phyloP scores from a whole-genome alignment of 805 yeast genomes.

The Lachancea thermotolerans region DNA sequence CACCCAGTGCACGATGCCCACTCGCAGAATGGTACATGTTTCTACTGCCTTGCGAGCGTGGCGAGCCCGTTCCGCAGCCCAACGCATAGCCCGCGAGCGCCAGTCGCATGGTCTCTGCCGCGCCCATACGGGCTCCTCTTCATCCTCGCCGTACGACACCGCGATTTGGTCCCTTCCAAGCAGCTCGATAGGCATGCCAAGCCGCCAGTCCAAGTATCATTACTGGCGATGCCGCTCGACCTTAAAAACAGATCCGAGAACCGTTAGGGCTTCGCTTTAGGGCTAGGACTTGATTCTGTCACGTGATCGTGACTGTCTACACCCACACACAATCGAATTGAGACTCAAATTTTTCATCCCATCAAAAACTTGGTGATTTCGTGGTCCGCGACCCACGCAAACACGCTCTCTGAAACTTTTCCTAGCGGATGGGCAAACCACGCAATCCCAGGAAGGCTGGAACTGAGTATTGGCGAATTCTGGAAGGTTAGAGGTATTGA shows the following conservation, averaged over 20 bases:
- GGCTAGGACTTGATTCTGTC: too few relatives aligned
- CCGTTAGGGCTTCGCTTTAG: too few relatives aligned
- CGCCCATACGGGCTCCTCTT: not conserved
- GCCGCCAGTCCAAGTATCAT: not conserved
- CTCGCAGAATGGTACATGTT: slow-evolving; percentile 30
- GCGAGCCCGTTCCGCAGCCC: not conserved
- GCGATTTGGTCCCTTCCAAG: slow-evolving; percentile 17
- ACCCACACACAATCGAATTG: too few relatives aligned
- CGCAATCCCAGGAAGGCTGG: not conserved
- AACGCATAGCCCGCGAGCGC: not conserved
- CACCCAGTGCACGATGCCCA: slow-evolving; percentile 52
- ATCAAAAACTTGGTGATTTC: too few relatives aligned
- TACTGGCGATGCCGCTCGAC: not conserved
- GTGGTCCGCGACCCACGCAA: not conserved
- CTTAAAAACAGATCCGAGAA: not conserved
- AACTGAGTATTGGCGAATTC: not conserved
- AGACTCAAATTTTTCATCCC: too few relatives aligned
- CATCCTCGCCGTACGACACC: slow-evolving; percentile 6
- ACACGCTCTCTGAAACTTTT: not conserved
- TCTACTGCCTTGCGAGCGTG: too few relatives aligned
- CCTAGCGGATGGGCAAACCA: not conserved
- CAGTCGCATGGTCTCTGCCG: not conserved
- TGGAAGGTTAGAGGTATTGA: not conserved
- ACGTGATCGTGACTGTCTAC: too few relatives aligned
- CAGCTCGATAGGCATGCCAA: slow-evolving; percentile 18